Evolutionary conservation across 2,329 filamentous ascomycete species (phyloP), one percentile per base, ranked within the genome.

Genomic region (Xylaria sp.): DNA sequence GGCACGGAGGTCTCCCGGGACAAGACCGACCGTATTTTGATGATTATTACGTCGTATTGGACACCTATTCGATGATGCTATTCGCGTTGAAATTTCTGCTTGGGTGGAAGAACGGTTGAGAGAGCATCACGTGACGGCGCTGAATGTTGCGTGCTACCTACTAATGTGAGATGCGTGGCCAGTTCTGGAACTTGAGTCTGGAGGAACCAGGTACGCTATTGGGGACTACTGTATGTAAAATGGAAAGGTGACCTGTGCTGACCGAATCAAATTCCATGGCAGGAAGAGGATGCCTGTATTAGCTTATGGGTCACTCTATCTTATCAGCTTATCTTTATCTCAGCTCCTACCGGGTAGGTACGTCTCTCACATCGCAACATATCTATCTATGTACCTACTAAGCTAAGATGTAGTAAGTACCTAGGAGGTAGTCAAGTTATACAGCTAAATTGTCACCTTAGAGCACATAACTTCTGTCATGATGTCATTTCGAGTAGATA

Each of bases 71-170:
- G 75, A 77, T 76, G 77, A 77, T 68, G 72, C 55, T 74, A 69
- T 72, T 76, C 72, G 71, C 69, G 74, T 70, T 74, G 71, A 76
- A 73, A 72, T 70, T 72, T 75, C 73, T 75, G 70, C 66, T 70
- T 66, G 67, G 67, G 62, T 72, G 59, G 60, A 60, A 68, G 60
- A 70, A 74, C 73, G 71, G 72, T 65, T 75, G 72, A 59, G 44
- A 51, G 64, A 13, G 62, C 47, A 72, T 78, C 76, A 78, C 76
- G 76, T 78, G 76, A 78, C 74, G 67, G 12, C 40, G 21, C 27
- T 42, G n/a, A 59, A 63, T 32, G 53, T 47, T 60, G 60, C 58
- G 67, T n/a, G 35, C 21, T 51, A 27, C 37, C 40, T 58, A 10
- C 40, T 58, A 10, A 53, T 32, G 50, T 27, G 50, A 53, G 25